These are phyloP conservation scores for Hypsizygus marmoreus DNA, from an alignment of 768 basidiomycete species.

Conservation along the genomic window DNA sequence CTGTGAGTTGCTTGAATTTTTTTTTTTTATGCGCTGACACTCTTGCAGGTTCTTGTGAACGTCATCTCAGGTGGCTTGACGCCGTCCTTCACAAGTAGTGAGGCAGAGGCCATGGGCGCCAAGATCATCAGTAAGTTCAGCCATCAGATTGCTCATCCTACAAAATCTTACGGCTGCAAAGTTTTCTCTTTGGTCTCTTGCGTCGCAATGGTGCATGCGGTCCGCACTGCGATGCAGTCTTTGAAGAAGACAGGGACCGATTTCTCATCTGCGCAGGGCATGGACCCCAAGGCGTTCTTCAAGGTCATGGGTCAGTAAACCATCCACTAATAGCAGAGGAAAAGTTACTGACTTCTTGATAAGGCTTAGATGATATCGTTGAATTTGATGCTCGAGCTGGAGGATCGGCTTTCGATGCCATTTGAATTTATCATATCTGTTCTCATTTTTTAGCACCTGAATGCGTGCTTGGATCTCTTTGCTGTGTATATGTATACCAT, in stretches of 20 bases:
- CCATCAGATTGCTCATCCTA: background rate
- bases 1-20: constrained; percentile 37
- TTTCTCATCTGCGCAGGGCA: constrained; percentile 56
- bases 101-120: constrained; percentile 70
- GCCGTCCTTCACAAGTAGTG: constrained; percentile 68
- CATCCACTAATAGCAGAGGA: too few species aligned
- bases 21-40: background rate
- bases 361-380: constrained; percentile 57
- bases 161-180: constrained; percentile 21
- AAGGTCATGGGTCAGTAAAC: constrained; percentile 73
- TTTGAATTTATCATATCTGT: constrained; percentile 31
- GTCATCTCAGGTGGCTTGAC: constrained; percentile 80
- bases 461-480: too few species aligned
- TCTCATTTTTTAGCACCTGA: background rate
- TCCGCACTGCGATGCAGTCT: constrained; percentile 74
- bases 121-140: constrained; percentile 70
- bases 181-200: constrained; percentile 79
- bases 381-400: constrained; percentile 59
- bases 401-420: constrained; percentile 55
- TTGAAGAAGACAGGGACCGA: constrained; percentile 81
- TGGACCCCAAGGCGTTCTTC: constrained; percentile 81
- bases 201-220: constrained; percentile 76
- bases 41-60: constrained; percentile 63
- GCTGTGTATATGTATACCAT: too few species aligned
- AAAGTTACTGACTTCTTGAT: background rate